Evolutionary conservation across 2,329 filamentous ascomycete species (phyloP), one percentile per base, ranked within the genome.

Genomic region (Metarhizium brunneum): DNA sequence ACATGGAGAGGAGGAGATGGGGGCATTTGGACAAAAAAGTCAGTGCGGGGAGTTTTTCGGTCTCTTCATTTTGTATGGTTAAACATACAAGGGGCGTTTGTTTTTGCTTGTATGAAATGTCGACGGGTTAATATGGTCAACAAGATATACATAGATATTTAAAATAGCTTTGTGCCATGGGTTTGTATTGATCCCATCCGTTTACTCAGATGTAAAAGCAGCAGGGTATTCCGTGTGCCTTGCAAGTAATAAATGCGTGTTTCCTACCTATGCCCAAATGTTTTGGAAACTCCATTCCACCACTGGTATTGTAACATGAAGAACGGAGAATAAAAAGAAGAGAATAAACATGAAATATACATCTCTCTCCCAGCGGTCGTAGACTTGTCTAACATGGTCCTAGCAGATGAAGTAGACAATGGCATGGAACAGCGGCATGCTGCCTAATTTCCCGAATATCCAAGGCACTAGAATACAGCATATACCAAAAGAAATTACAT

Each of bases 41-140:
- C 18, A 53, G 47, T 50, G 30, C 50, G 43, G 40, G 54, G 51
- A 50, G 51, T 56, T 53, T 50, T 50, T 53, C 2, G 25, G 14
- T 38, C 13, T 50, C 36, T 45, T 50, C 6, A 42, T n/a, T 48
- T 40, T 48, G 20, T 47, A 38, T 32, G 10, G 36, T 18, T 8
- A 18, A 11, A 29, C 32, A 20, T 8, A 43, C 20, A 16, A 14
- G 40, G 16, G 32, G 25, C n/a, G 29, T 52, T 52, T 32, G 13
- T 20, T 47, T 47, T 54, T 42, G 30, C 13, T 2, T 29, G 20
- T 48, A 11, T 30, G 45, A 20, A 11, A 48, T 48, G 20, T 30
- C 45, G 14, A 30, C 25, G 25, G 25, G 11, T 14, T 48, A 48
- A 48, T 48, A 48, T 6, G 45, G 25, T 16, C 45, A 18, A 25